phyloP scores from a whole-genome alignment of 768 basidiomycete species.

The Chalciporus pseudorubinellus region DNA sequence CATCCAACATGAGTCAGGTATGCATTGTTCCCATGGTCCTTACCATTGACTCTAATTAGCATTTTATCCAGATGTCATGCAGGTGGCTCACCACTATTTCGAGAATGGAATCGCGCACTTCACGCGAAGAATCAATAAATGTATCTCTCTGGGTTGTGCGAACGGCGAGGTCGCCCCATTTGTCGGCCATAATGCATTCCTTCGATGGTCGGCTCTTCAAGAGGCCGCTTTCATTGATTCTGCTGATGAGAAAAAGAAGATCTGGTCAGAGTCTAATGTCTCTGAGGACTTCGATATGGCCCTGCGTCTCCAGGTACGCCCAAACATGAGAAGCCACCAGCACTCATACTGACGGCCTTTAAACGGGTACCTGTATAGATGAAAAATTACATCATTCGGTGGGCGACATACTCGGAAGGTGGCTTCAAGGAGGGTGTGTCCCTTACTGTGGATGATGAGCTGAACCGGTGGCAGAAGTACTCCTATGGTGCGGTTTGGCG shows the following conservation, averaged over 20 bases:
- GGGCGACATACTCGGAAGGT: slow-evolving; percentile 87
- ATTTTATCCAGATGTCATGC: slow-evolving; percentile 67
- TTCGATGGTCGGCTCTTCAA: slow-evolving; percentile 87
- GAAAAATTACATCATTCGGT: slow-evolving; percentile 32
- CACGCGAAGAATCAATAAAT: slow-evolving; percentile 83
- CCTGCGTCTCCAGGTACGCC: slow-evolving; percentile 47
- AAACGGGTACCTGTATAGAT: slow-evolving; percentile 26
- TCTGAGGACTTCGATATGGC: slow-evolving; percentile 75
- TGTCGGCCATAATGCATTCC: slow-evolving; percentile 86
- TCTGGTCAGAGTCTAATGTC: slow-evolving; percentile 67
- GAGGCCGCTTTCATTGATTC: slow-evolving; percentile 74
- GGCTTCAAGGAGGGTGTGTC: slow-evolving; percentile 96
- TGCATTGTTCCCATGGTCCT: slow-evolving; percentile 46
- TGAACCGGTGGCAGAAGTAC: slow-evolving; percentile 95
- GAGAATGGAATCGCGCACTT: slow-evolving; percentile 91
- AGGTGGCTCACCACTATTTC: slow-evolving; percentile 86
- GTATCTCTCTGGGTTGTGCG: slow-evolving; percentile 73
- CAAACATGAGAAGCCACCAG: slow-evolving; percentile 58
- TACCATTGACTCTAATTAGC: slow-evolving; percentile 1
- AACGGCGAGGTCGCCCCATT: slow-evolving; percentile 80
- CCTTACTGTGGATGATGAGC: slow-evolving; percentile 84
- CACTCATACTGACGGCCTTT: slow-evolving; percentile 55
- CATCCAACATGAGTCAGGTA: slow-evolving; percentile 85
- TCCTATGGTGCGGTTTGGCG: slow-evolving; percentile 56
- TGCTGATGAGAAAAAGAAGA: slow-evolving; percentile 57